phyloP scores from a whole-genome alignment of 2,329 filamentous ascomycete genomes.

The Penicillium thymicola region DNA sequence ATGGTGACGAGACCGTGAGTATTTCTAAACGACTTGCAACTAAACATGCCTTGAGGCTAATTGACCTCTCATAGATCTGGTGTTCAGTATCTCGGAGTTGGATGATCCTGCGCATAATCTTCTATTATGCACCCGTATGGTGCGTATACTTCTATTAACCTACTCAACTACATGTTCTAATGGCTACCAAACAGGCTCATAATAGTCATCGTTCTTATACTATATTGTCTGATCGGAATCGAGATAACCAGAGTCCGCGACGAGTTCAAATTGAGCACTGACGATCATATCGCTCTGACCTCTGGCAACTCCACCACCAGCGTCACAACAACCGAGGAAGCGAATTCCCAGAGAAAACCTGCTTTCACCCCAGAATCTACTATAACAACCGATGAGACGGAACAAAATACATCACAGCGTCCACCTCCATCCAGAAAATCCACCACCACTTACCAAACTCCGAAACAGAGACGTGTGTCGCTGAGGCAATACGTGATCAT shows the following conservation, averaged over 20 bases:
- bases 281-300: constrained; percentile 29
- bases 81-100: constrained; percentile 39
- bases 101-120: constrained; percentile 35
- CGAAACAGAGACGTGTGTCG: constrained; percentile 31
- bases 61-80: constrained; percentile 29
- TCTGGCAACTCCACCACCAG: constrained; percentile 11
- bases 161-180: neutral
- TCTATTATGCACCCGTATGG: constrained; percentile 40
- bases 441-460: constrained; percentile 2
- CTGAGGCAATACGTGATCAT: constrained; percentile 41
- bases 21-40: neutral
- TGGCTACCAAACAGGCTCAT: constrained; percentile 23
- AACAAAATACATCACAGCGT: neutral
- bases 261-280: constrained; percentile 29
- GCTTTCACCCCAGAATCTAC: neutral
- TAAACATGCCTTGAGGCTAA: neutral
- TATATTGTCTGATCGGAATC: constrained; percentile 30
- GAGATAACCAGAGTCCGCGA: constrained; percentile 33
- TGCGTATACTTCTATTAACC: constrained; percentile 9
- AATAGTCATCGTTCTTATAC: constrained; percentile 23
- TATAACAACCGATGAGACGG: constrained; percentile 7
- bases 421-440: neutral
- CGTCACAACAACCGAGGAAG: constrained; percentile 11
- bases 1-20: constrained; percentile 37
- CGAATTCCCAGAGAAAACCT: neutral